A percentile compares a stretch with the other conserved stretches of the same genome.
Conservation (phyloP, 148 eudicot species). For the Pharnaceum exiguum region DNA sequence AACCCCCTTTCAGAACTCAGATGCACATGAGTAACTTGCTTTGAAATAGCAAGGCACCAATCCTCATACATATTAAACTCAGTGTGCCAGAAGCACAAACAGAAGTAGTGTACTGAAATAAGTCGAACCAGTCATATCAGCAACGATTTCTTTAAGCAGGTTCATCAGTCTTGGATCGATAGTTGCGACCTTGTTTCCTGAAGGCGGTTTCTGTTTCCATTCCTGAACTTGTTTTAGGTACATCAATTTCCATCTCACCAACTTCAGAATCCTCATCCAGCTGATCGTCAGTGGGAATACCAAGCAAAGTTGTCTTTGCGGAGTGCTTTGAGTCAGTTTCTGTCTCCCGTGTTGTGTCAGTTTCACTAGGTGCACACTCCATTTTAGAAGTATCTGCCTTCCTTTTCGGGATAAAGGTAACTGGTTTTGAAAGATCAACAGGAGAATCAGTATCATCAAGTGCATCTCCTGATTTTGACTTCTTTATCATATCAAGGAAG, state of each 20-base stretch:
- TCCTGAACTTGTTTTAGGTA: slow-evolving; percentile 15
- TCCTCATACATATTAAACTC: no score
- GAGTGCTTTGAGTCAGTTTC: slow-evolving; percentile 16
- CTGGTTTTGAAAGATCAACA: slow-evolving; percentile 23
- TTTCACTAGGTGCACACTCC: slow-evolving; percentile 7
- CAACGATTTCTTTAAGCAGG: slow-evolving; percentile 3
- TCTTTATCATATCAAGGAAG: slow-evolving; percentile 18
- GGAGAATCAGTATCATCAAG: slow-evolving; percentile 13
- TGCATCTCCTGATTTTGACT: slow-evolving; percentile 5
- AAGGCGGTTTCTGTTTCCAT: not conserved
- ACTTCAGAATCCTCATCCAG: slow-evolving; percentile 11
- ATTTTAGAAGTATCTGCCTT: slow-evolving; percentile 19
- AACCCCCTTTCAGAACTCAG: no score
- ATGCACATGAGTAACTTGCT: no score
- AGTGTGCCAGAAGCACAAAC: no score
- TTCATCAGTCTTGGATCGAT: slow-evolving; percentile 38
- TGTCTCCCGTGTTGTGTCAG: not conserved
- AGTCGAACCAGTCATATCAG: not conserved
- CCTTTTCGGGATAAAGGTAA: slow-evolving; percentile 40
- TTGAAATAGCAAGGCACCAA: no score
- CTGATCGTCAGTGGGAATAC: slow-evolving; percentile 27
- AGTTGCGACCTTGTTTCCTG: slow-evolving; percentile 32
- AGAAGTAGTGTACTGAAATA: not conserved
- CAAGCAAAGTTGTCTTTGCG: slow-evolving; percentile 11
- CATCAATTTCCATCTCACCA: slow-evolving; percentile 33